These are phyloP conservation scores for Elaeis oleifera DNA, from an alignment of 202 grass and related monocot species.

Conservation along the genomic window DNA sequence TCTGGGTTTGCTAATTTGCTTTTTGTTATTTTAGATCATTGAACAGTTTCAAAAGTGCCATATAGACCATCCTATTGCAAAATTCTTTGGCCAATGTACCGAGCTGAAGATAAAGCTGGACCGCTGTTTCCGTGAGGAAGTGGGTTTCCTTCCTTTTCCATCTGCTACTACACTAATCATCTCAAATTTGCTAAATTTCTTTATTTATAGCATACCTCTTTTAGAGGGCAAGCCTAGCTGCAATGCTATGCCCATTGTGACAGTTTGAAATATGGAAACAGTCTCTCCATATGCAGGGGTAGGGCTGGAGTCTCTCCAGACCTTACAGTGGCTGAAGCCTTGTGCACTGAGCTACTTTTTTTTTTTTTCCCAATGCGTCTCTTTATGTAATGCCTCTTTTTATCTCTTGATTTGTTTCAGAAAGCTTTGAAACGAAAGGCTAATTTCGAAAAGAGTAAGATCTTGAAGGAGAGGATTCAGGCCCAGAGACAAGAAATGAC, in stretches of 20 bases:
- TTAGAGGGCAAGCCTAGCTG: too few relatives aligned
- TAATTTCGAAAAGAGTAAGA: slow-evolving; percentile 83
- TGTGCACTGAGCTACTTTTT: too few relatives aligned
- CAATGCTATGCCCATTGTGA: too few relatives aligned
- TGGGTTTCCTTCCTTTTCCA: slow-evolving; percentile 11
- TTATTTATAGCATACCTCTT: background rate
- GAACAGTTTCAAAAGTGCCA: slow-evolving; percentile 90
- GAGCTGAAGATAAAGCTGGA: slow-evolving; percentile 95
- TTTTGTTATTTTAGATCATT: slow-evolving; percentile 44
- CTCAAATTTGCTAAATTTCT: slow-evolving; percentile 9
- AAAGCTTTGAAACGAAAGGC: slow-evolving; percentile 90
- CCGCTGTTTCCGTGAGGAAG: slow-evolving; percentile 70
- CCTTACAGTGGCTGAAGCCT: too few relatives aligned
- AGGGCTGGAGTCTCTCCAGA: too few relatives aligned
- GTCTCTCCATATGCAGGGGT: too few relatives aligned
- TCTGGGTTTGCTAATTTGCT: background rate
- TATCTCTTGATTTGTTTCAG: slow-evolving; percentile 24
- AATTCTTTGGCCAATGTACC: slow-evolving; percentile 86
- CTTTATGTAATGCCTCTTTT: background rate
- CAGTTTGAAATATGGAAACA: too few relatives aligned
- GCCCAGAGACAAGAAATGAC: slow-evolving; percentile 72
- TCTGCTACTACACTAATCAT: background rate
- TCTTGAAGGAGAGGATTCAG: slow-evolving; percentile 71
- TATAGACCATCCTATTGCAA: slow-evolving; percentile 62
- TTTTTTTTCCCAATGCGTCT: too few relatives aligned